A percentile compares a stretch with the other conserved stretches of the same genome.
These are phyloP conservation scores for Fistulinella staudtii DNA, from an alignment of 1,284 basidiomycete genomes.

Conservation along the genomic window DNA sequence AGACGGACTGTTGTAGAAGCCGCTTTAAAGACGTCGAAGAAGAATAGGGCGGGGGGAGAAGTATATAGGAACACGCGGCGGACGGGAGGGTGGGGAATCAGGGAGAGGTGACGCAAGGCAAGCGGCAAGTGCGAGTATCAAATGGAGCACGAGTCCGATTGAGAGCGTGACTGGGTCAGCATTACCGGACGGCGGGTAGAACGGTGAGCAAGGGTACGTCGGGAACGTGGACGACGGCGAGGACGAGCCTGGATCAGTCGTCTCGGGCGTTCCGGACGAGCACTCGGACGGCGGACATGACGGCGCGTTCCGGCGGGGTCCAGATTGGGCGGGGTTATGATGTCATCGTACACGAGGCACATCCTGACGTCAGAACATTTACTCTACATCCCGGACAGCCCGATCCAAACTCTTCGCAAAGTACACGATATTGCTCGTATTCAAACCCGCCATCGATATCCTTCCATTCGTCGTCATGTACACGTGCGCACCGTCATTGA, in stretches of 20 bases:
- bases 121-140: conserved; percentile 11
- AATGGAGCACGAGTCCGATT: conserved; percentile 19
- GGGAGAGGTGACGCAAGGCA: conserved; percentile 26
- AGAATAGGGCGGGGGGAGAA: conserved; percentile 26
- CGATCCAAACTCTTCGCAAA: conserved; percentile 75
- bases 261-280: conserved; percentile 12
- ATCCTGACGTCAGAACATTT: conserved; percentile 25
- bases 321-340: conserved; percentile 23
- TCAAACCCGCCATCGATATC: conserved; percentile 60
- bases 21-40: conserved; percentile 19
- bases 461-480: conserved; percentile 87
- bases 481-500: conserved; percentile 79
- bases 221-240: conserved; percentile 21
- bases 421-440: conserved; percentile 69
- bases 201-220: conserved; percentile 14
- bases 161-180: conserved; percentile 8
- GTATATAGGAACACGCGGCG: conserved; percentile 28
- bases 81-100: conserved; percentile 20
- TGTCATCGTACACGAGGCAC: conserved; percentile 21
- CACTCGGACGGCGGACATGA: conserved; percentile 18
- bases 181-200: conserved; percentile 16
- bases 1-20: conserved; percentile 24
- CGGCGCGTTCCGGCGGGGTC: conserved; percentile 29
- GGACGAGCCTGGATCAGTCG: conserved; percentile 22
- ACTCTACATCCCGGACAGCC: conserved; percentile 49